Base-by-base conservation (phyloP, 2,329 filamentous ascomycete species). In the Setomelanomma holmii region DNA sequence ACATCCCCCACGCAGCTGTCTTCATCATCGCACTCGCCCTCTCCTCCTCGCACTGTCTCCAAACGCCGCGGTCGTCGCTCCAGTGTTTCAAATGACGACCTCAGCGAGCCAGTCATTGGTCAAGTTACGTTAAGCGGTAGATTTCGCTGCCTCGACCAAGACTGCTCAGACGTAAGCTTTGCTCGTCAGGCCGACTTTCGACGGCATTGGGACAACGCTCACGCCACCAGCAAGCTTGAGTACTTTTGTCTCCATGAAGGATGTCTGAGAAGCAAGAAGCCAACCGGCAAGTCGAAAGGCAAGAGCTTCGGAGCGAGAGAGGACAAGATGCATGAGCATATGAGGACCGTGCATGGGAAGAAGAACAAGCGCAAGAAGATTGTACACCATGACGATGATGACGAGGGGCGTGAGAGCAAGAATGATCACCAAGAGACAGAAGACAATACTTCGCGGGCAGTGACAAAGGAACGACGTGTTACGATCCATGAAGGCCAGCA, bases 261-360 rank as follows among this genome's bases (percentile, higher is more conserved):
- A 3, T 71, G 68, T 35, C n/a, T 41, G 0, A 59, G 69, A 5
- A 66, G 64, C 3, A 55, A 40, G 10, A 47, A 41, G 1, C 56
- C 56, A 2, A 43, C 35, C 5, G 63, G 59, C 0, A 61, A 50
- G 24, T 61, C 62, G 7, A 61, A 62, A 22, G 65, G 68, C 0
- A 49, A 65, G 5, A 64, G 69, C 39, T 73, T 73, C 41, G 64
- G 63, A 2, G 51, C 45, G 0, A 50, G 71, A 6, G 69, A 60
- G 33, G 71, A 74, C 45, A 74, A 74, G 35, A 64, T 66, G 51
- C 53, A 61, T 6, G 68, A 71, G 36, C 68, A 71, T 44, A 23
- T 67, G 1, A 49, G 57, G 21, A 68, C 56, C n/a, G 60, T 67
- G 19, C 68, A 71, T 55, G 34, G 51, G 6, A 33, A 34, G 8